Evolutionary conservation across 75 land plant species (phyloP), one percentile per base, ranked within the genome.

Genomic region (Ceratopteris richardii): DNA sequence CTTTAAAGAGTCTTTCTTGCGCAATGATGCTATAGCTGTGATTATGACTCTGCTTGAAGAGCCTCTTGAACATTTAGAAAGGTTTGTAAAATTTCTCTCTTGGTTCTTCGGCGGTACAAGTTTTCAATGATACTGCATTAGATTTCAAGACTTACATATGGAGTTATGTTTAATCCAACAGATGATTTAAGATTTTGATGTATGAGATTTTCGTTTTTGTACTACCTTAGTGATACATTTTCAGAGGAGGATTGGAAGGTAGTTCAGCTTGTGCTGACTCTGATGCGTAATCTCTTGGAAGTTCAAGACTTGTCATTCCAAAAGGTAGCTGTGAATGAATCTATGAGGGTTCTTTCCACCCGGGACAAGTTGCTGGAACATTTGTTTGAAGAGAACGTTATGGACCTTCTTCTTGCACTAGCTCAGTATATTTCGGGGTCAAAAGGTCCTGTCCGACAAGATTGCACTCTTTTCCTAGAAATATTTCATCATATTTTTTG

Each of bases 221-320:
- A 9, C 14, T 18, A 22, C 29, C 25, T 3, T 73, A 91, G 97
- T 48, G 83, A 66, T 29, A 42, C 70, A 31, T 74, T 86, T 57
- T 77, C 86, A 30, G 99, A 94, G 36, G 90, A 83, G 55, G 99
- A 94, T 64, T 87, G 96, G 78, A 94, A 89, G 61, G 64, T 90
- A 69, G 75, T 94, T 26, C 99, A 94, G 61, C 73, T 94, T 57
- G 78, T 94, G 44, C 78, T 94, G 17, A 89, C 88, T 42, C 71
- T 94, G 33, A 83, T 94, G 36, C 82, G 90, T 50, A 94, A 94
- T 57, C 57, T 90, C 52, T 60, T 94, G n/a, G 90, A 97, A 12
- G 39, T 94, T 9, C 87, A 81, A 46, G 88, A 86, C 11, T 70
- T 81, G 21, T 61, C 86, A 18, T 29, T 65, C 9, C 81, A 75